phyloP scores from a whole-genome alignment of 2,329 filamentous ascomycete species.

The Keithomyces neogunnii region DNA sequence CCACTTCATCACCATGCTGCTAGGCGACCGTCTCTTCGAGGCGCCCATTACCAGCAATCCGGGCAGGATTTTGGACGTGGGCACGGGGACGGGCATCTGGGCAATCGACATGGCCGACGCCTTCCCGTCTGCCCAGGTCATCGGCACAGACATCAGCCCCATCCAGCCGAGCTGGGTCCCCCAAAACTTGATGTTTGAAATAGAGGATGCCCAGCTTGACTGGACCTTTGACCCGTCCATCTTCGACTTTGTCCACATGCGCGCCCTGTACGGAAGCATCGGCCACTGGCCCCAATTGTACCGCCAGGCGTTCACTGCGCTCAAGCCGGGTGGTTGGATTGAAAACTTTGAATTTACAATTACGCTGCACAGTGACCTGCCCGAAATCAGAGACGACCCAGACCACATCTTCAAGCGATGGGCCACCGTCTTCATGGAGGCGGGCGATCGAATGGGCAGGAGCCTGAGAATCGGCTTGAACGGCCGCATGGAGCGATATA shows the following conservation, averaged over 20 bases:
- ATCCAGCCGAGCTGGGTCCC: slow-evolving; percentile 45
- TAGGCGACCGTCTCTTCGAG: slow-evolving; percentile 10
- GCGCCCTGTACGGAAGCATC: slow-evolving; percentile 47
- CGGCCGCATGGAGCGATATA: slow-evolving; percentile 13
- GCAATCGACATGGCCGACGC: slow-evolving; percentile 42
- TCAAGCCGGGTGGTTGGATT: slow-evolving; percentile 46
- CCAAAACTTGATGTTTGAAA: slow-evolving; percentile 14
- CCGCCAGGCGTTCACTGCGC: slow-evolving; percentile 38
- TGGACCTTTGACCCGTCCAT: slow-evolving; percentile 21
- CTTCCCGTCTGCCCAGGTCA: slow-evolving; percentile 33
- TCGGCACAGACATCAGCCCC: slow-evolving; percentile 47
- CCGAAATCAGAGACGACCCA: slow-evolving; percentile 12
- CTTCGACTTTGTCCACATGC: slow-evolving; percentile 54
- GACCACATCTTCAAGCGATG: slow-evolving; percentile 19
- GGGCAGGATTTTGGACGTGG: slow-evolving; percentile 33
- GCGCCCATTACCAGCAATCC: not conserved
- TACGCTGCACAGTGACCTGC: not conserved
- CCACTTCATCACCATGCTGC: slow-evolving; percentile 16
- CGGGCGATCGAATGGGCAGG: slow-evolving; percentile 15
- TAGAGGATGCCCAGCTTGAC: slow-evolving; percentile 23
- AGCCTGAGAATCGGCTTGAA: slow-evolving; percentile 13
- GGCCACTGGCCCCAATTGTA: slow-evolving; percentile 47
- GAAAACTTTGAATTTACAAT: slow-evolving; percentile 19
- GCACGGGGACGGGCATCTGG: slow-evolving; percentile 51
- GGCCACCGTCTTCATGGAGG: slow-evolving; percentile 15